phyloP scores from a whole-genome alignment of 2,329 filamentous ascomycete species.

The Aspergillus aculeatinus region DNA sequence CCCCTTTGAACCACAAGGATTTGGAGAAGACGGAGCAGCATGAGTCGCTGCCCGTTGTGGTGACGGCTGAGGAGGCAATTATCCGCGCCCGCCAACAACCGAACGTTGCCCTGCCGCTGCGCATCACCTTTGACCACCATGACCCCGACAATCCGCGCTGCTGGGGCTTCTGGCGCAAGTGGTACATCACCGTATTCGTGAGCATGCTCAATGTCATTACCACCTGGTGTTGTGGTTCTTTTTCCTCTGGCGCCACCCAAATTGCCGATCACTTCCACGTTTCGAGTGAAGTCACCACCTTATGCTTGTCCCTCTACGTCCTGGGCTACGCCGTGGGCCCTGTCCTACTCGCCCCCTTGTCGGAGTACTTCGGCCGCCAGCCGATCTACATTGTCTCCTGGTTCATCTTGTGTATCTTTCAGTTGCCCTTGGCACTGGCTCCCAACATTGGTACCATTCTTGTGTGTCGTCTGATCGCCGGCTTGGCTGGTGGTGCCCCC shows the following conservation, averaged over 20 bases:
- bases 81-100: constrained; percentile 24
- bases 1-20: constrained; percentile 7
- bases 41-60: constrained; percentile 15
- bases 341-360: constrained; percentile 33
- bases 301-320: constrained; percentile 35
- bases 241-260: constrained; percentile 28
- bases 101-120: constrained; percentile 24
- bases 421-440: constrained; percentile 28
- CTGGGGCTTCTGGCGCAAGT: constrained; percentile 40
- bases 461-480: constrained; percentile 31
- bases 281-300: constrained; percentile 29
- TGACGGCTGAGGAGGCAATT: constrained; percentile 27
- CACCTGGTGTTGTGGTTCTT: constrained; percentile 29
- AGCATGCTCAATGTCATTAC: constrained; percentile 37
- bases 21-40: constrained; percentile 17
- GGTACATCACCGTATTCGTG: constrained; percentile 44
- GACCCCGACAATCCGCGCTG: constrained; percentile 42
- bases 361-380: constrained; percentile 38
- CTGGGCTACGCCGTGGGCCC: constrained; percentile 31
- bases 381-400: constrained; percentile 35
- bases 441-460: constrained; percentile 32
- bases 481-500: constrained; percentile 33
- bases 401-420: constrained; percentile 33
- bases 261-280: constrained; percentile 30
- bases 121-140: constrained; percentile 19